These are phyloP conservation scores for Huiozyma sinensis DNA, from an alignment of 805 yeast species.

Conservation along the genomic window DNA sequence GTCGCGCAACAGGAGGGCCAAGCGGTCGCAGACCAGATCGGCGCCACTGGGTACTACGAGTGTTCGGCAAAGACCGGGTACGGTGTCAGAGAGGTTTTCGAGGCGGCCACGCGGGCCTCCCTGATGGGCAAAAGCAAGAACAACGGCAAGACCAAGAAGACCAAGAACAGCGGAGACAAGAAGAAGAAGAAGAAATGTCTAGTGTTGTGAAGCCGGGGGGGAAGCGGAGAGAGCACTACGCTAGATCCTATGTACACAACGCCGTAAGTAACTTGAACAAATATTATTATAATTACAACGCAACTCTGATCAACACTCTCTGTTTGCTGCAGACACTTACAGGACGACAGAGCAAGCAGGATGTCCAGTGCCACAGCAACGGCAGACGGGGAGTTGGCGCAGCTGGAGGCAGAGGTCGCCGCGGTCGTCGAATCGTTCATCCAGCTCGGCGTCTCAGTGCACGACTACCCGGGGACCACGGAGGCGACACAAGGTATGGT, in stretches of 20 bases:
- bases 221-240: constrained; percentile 8
- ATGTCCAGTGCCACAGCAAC: neutral
- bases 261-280: neutral
- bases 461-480: constrained; percentile 84
- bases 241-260: neutral
- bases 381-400: constrained; percentile 17
- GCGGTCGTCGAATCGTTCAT: constrained; percentile 67
- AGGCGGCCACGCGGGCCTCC: constrained; percentile 79
- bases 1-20: constrained; percentile 41
- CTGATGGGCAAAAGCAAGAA: constrained; percentile 38
- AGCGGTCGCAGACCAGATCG: constrained; percentile 60
- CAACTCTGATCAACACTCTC: neutral
- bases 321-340: neutral
- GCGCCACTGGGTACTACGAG: constrained; percentile 72
- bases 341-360: neutral
- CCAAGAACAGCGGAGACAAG: constrained; percentile 11
- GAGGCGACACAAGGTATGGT: constrained; percentile 55
- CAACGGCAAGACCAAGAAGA: constrained; percentile 17
- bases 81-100: constrained; percentile 87
- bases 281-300: neutral
- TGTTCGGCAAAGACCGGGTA: constrained; percentile 87
- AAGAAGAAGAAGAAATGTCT: constrained; percentile 26
- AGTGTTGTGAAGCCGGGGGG: constrained; percentile 35
- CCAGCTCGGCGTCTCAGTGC: constrained; percentile 83
- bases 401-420: constrained; percentile 30